Conservation (phyloP, 768 basidiomycete genomes). For the Agrocybe chaxingu region DNA sequence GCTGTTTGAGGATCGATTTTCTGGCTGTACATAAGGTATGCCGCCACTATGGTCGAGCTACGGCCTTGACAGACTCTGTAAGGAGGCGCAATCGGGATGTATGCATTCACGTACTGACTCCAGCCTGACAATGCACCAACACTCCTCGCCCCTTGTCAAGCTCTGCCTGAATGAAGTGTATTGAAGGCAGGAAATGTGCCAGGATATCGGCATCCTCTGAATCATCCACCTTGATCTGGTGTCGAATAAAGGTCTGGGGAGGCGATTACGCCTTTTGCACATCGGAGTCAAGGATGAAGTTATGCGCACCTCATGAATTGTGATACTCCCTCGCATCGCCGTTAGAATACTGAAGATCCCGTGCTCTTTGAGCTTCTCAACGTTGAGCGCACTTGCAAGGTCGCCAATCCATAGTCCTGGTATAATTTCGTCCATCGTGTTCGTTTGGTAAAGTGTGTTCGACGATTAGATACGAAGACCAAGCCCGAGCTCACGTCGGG, state of each 20-base stretch:
- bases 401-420: slow-evolving; percentile 85
- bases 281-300: slow-evolving; percentile 38
- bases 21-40: slow-evolving; percentile 81
- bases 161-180: slow-evolving; percentile 81
- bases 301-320: slow-evolving; percentile 56
- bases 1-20: slow-evolving; percentile 58
- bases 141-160: slow-evolving; percentile 74
- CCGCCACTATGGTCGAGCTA: slow-evolving; percentile 81
- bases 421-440: slow-evolving; percentile 72
- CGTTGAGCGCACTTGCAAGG: slow-evolving; percentile 65
- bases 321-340: slow-evolving; percentile 67
- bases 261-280: slow-evolving; percentile 32
- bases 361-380: slow-evolving; percentile 54
- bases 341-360: slow-evolving; percentile 76
- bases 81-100: not conserved
- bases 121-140: slow-evolving; percentile 88
- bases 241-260: slow-evolving; percentile 70
- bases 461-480: too few species aligned
- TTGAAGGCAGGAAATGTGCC: slow-evolving; percentile 71
- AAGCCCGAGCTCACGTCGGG: too few species aligned
- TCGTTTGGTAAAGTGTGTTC: too few species aligned
- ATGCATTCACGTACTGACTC: slow-evolving; percentile 59
- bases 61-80: slow-evolving; percentile 47
- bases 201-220: slow-evolving; percentile 75
- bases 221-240: slow-evolving; percentile 79